Conservation (phyloP, 768 basidiomycete species). For the Termitomyces sp. region DNA sequence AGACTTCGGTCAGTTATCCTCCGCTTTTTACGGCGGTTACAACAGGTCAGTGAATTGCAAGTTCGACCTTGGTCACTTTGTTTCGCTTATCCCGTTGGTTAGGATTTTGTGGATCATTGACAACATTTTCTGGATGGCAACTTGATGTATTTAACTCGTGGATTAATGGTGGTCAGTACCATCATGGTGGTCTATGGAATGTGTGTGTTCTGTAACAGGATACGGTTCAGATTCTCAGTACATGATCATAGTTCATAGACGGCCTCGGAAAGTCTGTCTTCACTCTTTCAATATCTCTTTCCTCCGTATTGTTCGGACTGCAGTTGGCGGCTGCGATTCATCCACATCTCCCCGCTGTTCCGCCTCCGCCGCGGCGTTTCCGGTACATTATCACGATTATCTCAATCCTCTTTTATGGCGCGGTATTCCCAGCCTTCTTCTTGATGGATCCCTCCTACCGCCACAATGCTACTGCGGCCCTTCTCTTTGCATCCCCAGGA, state of each 20-base stretch:
- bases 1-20: constrained; percentile 57
- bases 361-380: constrained; percentile 35
- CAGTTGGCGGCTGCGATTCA: constrained; percentile 45
- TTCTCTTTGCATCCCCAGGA: constrained; percentile 88
- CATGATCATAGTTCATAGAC: constrained; percentile 65
- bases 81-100: neutral
- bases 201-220: constrained; percentile 38
- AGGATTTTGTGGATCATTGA: constrained; percentile 95
- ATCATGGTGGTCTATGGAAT: constrained; percentile 63
- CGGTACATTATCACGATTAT: constrained; percentile 49
- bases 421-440: constrained; percentile 76
- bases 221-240: neutral
- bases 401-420: constrained; percentile 65
- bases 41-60: constrained; percentile 49
- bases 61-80: neutral
- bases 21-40: constrained; percentile 86
- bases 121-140: constrained; percentile 97
- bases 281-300: constrained; percentile 73
- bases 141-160: constrained; percentile 83
- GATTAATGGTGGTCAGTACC: constrained; percentile 55
- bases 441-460: constrained; percentile 64
- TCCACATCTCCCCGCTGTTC: constrained; percentile 36
- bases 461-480: constrained; percentile 77
- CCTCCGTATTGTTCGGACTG: constrained; percentile 72
- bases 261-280: constrained; percentile 77